Base-by-base conservation (phyloP, 2,329 filamentous ascomycete species). In the Diaporthe caulivora region DNA sequence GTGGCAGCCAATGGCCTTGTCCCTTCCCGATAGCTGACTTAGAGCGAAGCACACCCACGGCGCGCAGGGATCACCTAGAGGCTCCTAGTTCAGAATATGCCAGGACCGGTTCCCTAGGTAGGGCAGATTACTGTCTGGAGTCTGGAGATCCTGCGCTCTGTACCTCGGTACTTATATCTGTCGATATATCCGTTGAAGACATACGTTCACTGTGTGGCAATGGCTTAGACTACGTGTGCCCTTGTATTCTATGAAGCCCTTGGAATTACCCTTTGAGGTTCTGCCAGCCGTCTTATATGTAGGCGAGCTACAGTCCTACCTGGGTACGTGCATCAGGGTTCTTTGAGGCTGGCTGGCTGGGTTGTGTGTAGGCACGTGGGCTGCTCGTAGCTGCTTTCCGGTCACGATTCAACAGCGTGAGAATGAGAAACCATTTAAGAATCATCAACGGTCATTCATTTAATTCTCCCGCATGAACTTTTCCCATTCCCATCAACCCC, bases 401-500 rank as follows among this genome's bases (percentile, higher is more conserved):
- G 24, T 62, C 37, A 26, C 37, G 9, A 44, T 24, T 34, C 42
- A 62, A 29, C 24, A 47, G 26, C 21, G 13, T 37, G 29, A 9
- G 15, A 21, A 37, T 37, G 47, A 37, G 10, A 40, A 40, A 7
- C 29, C 40, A 17, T 49, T 49, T 40, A 9, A 67, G 31, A 67
- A 57, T 71, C 67, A 42, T 71, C 70, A 75, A 57, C 29, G 31
- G 44, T 53, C 60, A 70, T 64, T 75, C 67, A 73, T 57, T 75
- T 54, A 71, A 69, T 57, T 69, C 70, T 64, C 69, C 68, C 42
- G 64, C 60, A 67, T 60, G 53, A 64, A 76, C 72, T 75, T 76
- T 76, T 77, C 70, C 75, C 72, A 44, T 68, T 70, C 71, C 75
- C 62, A 49, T 67, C 51, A 51, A 71, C 44, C 72, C 79, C 74